These are phyloP conservation scores for Mycena leptocephala DNA, from an alignment of 768 basidiomycete genomes.

Conservation along the genomic window DNA sequence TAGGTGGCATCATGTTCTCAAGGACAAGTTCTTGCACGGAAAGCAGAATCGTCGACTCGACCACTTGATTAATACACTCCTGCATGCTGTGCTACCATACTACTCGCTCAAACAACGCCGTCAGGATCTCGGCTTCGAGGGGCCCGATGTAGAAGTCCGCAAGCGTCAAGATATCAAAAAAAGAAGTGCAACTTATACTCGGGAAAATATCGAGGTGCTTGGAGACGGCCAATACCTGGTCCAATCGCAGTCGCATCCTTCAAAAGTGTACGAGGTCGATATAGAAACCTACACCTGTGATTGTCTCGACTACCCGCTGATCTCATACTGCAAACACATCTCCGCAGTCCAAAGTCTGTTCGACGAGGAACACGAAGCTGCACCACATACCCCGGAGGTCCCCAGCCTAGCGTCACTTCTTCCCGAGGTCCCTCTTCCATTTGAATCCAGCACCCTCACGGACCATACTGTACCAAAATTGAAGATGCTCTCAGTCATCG, in stretches of 20 bases:
- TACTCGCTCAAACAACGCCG: conserved; percentile 37
- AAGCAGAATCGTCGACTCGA: conserved; percentile 43
- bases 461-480: background rate
- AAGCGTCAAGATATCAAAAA: conserved; percentile 23
- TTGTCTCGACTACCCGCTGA: conserved; percentile 29
- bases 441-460: too few relatives aligned
- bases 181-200: background rate
- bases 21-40: conserved; percentile 44
- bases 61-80: conserved; percentile 39
- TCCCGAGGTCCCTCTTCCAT: background rate
- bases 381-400: background rate
- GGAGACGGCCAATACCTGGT: conserved; percentile 18
- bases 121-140: conserved; percentile 42
- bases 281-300: conserved; percentile 27
- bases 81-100: conserved; percentile 32
- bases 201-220: conserved; percentile 12
- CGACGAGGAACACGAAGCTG: background rate
- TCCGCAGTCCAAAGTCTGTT: conserved; percentile 30
- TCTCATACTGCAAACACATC: conserved; percentile 42
- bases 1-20: conserved; percentile 46
- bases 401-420: background rate
- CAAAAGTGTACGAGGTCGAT: conserved; percentile 22
- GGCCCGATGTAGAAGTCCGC: conserved; percentile 36
- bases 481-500: background rate
- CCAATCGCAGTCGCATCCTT: background rate